Conservation (phyloP, 306 rosid genomes). For the Morella rubra region DNA sequence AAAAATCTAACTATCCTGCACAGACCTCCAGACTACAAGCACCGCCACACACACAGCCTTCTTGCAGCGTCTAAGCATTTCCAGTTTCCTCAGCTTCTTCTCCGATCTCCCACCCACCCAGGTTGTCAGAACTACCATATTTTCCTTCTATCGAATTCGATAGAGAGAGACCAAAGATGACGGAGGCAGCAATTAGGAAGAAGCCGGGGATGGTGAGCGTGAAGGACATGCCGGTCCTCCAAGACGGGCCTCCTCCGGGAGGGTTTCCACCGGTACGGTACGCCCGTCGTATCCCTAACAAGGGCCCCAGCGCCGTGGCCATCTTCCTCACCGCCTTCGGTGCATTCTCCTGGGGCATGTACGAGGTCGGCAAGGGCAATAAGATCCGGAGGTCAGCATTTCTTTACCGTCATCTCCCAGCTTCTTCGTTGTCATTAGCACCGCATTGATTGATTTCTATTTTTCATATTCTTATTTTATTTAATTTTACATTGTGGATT, state of each 20-base stretch:
- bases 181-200: conserved; percentile 86
- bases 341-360: conserved; percentile 96
- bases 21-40: background rate
- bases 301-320: conserved; percentile 87
- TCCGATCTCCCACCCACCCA: background rate
- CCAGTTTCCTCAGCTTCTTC: background rate
- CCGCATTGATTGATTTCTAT: background rate
- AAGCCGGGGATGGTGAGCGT: conserved; percentile 98
- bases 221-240: conserved; percentile 97
- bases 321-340: conserved; percentile 77
- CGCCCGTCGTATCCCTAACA: conserved; percentile 97
- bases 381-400: conserved; percentile 74
- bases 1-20: background rate
- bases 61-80: background rate
- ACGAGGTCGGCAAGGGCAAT: conserved; percentile 96
- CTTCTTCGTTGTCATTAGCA: background rate
- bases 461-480: background rate
- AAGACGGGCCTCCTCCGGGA: conserved; percentile 99
- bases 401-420: background rate
- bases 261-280: conserved; percentile 95
- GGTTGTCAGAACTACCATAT: background rate
- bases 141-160: background rate
- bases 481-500: too few species aligned
- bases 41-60: background rate
- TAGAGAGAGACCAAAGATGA: conserved; percentile 48